Evolutionary conservation across 352 stramenopile species (phyloP), one percentile per base, ranked within the genome.

Genomic region (Chrysophaeum taylorii): DNA sequence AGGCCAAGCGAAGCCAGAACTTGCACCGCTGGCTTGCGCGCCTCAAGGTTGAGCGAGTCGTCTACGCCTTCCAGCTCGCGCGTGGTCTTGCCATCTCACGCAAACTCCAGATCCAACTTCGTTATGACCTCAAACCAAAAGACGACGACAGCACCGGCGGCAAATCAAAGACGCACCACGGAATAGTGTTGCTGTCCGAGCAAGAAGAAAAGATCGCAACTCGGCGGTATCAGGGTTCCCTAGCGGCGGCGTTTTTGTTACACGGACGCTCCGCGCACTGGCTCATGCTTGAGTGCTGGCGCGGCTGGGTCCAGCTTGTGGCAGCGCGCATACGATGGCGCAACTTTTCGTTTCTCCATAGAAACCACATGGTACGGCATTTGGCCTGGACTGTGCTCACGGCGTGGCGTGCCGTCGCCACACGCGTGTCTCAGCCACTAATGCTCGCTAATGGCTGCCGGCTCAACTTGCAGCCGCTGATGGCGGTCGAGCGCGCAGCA

Each of bases 41-140:
- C 12, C 33, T 48, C 14, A 5, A 66, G 12, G 7, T 1, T 1
- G 57, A 31, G 9, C 31, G 35, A 7, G 31, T 66, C 21, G 9
- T 37, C 2, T 45, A 48, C 36, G 57, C 57, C 1, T 66, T 43
- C n/a, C 57, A 48, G 35, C 57, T 66, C 57, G 57, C 57, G 9
- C 57, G 57, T 0, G 31, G 57, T 33, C n/a, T 66, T 2, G 36
- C 57, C n/a, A n/a, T n/a, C n/a, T n/a, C n/a, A n/a, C n/a, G n/a
- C n/a, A n/a, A n/a, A n/a, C n/a, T n/a, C n/a, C n/a, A n/a, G n/a
- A n/a, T n/a, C n/a, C n/a, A n/a, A n/a, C n/a, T n/a, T n/a, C n/a
- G n/a, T n/a, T n/a, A n/a, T n/a, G n/a, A n/a, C n/a, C n/a, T n/a
- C n/a, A n/a, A n/a, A n/a, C n/a, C n/a, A n/a, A n/a, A n/a, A n/a